Percentiles rank a stretch among this genome's conserved stretches.
Conservation (phyloP, 2,329 filamentous ascomycete species). For the Aspergillus sp. region DNA sequence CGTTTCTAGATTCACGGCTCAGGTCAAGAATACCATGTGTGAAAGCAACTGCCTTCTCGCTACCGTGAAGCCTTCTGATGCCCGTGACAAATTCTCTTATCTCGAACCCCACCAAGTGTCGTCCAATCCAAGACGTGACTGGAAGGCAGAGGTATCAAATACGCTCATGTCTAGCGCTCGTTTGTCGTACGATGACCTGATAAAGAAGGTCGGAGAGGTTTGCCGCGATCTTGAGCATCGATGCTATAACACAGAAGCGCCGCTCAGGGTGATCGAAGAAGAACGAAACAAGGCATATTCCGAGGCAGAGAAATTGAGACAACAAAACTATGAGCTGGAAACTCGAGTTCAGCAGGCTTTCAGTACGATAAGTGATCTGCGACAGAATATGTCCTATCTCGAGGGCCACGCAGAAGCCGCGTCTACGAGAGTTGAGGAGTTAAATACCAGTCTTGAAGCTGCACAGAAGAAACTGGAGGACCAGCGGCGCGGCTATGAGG, state of each 20-base stretch:
- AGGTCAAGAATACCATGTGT: conserved; percentile 6
- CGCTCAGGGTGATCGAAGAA: conserved; percentile 39
- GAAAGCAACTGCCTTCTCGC: conserved; percentile 13
- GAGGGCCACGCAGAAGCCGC: conserved; percentile 30
- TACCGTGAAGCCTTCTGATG: conserved; percentile 4
- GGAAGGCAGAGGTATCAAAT: conserved; percentile 42
- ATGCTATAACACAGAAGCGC: conserved; percentile 50
- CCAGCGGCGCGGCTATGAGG: conserved; percentile 26
- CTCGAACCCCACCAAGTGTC: conserved; percentile 7
- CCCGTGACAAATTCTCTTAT: conserved; percentile 7
- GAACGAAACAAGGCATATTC: conserved; percentile 28
- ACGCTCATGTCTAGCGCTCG: conserved; percentile 39
- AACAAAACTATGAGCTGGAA: conserved; percentile 32
- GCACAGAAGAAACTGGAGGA: conserved; percentile 33
- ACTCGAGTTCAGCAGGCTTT: conserved; percentile 29
- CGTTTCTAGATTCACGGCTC: conserved; percentile 16
- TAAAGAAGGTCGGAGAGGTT: conserved; percentile 45
- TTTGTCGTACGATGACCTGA: conserved; percentile 41
- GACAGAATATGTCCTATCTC: conserved; percentile 35
- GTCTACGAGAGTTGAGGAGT: conserved; percentile 31
- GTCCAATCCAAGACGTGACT: conserved; percentile 36
- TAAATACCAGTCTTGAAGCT: conserved; percentile 27
- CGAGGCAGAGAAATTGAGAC: conserved; percentile 30
- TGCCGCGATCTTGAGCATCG: conserved; percentile 52
- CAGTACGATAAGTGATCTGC: conserved; percentile 31